These are phyloP conservation scores for Pestalotiopsis sp. DNA, from an alignment of 2,329 filamentous ascomycete genomes.

Conservation along the genomic window DNA sequence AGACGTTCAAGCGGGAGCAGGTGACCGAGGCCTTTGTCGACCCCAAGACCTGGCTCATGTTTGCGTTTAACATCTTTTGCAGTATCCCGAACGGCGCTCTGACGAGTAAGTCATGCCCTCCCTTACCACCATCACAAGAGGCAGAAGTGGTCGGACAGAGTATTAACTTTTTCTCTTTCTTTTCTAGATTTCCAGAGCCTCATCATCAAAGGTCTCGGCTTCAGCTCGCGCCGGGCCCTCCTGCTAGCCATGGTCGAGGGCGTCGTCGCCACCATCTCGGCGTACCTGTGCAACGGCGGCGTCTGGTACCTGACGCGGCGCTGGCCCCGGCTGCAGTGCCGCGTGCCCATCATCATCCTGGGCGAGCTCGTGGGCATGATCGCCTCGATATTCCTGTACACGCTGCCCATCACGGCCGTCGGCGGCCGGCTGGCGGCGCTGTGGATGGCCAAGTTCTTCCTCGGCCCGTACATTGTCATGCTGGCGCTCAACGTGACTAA, in stretches of 20 bases:
- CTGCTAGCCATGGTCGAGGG: conserved; percentile 15
- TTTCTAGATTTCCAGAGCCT: conserved; percentile 16
- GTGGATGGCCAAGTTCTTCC: conserved; percentile 17
- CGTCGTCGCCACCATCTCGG: conserved; percentile 12
- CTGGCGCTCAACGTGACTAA: conserved; percentile 52
- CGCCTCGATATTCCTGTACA: conserved; percentile 15
- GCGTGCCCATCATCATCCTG: conserved; percentile 14
- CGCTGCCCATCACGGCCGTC: conserved; percentile 3
- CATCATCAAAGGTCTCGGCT: conserved; percentile 16
- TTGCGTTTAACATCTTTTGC: conserved; percentile 48
- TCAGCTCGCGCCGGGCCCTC: conserved; percentile 12
- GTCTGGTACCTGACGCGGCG: conserved; percentile 15
- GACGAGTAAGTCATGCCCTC: too few relatives aligned
- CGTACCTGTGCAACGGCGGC: conserved; percentile 15
- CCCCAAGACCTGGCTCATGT: conserved; percentile 22
- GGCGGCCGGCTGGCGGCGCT: conserved; percentile 12
- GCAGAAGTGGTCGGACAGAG: too few relatives aligned
- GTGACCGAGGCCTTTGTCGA: conserved; percentile 21
- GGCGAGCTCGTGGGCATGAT: conserved; percentile 17
- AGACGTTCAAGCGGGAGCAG: conserved; percentile 34
- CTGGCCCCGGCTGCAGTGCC: conserved; percentile 14
- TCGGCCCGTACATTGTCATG: conserved; percentile 17
- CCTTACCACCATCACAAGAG: too few relatives aligned
- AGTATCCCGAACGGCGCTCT: conserved; percentile 54
- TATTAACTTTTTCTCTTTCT: too few relatives aligned